Evolutionary conservation across 106 monocot species (phyloP).

Genomic region (Posidonia australis): DNA sequence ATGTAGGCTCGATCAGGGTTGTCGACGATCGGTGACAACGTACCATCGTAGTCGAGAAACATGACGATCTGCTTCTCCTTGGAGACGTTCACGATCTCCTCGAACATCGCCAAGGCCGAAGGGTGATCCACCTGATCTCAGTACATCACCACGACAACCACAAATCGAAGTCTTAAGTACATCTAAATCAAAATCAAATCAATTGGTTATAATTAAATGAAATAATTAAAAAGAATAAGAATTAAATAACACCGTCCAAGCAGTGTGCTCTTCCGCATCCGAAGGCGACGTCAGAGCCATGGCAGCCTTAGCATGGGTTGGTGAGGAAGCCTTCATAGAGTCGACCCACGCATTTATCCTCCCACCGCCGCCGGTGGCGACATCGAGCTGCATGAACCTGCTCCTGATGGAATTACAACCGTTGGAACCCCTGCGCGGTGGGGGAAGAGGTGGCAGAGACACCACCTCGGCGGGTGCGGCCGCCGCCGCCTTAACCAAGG

Average conservation of each 20-base stretch:
- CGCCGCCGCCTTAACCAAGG: too few species aligned
- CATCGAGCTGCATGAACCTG: constrained; percentile 8
- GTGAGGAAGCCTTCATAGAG: constrained; percentile 34
- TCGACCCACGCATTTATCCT: constrained; percentile 16
- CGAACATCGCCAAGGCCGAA: constrained; percentile 24
- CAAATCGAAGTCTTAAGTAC: too few species aligned
- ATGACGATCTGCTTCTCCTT: constrained; percentile 33
- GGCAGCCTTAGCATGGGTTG: constrained; percentile 21
- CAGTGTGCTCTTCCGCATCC: background rate
- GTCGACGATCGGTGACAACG: constrained; percentile 33
- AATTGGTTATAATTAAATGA: too few species aligned
- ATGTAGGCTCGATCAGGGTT: constrained; percentile 35
- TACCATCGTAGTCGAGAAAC: constrained; percentile 38
- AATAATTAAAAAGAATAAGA: too few species aligned
- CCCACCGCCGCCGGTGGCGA: background rate
- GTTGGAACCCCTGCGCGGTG: background rate
- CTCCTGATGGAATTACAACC: background rate
- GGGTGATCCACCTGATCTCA: constrained; percentile 22
- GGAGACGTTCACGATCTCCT: constrained; percentile 17
- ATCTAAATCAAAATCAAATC: too few species aligned
- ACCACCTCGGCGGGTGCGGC: too few species aligned
- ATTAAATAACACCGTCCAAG: constrained; percentile 15
- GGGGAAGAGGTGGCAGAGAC: too few species aligned
- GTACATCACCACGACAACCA: too few species aligned
- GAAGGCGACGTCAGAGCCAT: background rate